A percentile compares a stretch with the other conserved stretches of the same genome.
Conservation (phyloP, 1,284 basidiomycete genomes). For the Wallemia mellicola region DNA sequence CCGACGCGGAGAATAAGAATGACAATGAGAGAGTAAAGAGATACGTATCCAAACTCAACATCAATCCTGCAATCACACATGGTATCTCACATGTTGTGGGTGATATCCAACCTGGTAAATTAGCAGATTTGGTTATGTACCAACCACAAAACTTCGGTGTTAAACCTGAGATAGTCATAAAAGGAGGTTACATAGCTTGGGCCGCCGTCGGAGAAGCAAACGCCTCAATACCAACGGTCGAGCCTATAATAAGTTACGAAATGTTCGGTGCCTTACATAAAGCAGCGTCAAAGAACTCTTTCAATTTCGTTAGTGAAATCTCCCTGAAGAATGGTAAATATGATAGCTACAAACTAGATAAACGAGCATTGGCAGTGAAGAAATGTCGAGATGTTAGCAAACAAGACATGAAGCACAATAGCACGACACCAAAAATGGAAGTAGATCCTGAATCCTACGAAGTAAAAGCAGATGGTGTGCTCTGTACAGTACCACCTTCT, state of each 20-base stretch:
- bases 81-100: slow-evolving; percentile 72
- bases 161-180: slow-evolving; percentile 72
- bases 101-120: slow-evolving; percentile 44
- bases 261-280: slow-evolving; percentile 62
- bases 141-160: slow-evolving; percentile 71
- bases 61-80: slow-evolving; percentile 88
- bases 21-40: slow-evolving; percentile 95
- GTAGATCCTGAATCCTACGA: slow-evolving; percentile 86
- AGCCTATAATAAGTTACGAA: slow-evolving; percentile 50
- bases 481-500: slow-evolving; percentile 50
- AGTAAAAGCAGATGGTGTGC: slow-evolving; percentile 45
- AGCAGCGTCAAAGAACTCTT: slow-evolving; percentile 47
- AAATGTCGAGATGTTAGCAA: slow-evolving; percentile 49
- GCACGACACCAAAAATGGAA: slow-evolving; percentile 41
- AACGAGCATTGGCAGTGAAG: slow-evolving; percentile 42
- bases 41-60: slow-evolving; percentile 85
- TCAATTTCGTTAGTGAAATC: slow-evolving; percentile 52
- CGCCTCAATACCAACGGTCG: slow-evolving; percentile 72
- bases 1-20: slow-evolving; percentile 27
- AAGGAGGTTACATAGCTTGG: slow-evolving; percentile 78
- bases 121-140: slow-evolving; percentile 89
- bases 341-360: slow-evolving; percentile 32
- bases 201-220: slow-evolving; percentile 79
- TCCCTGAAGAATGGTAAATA: slow-evolving; percentile 29
- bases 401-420: slow-evolving; percentile 81